Base-by-base conservation (phyloP, 140 eudicot genomes). In the Oenanthe javanica region DNA sequence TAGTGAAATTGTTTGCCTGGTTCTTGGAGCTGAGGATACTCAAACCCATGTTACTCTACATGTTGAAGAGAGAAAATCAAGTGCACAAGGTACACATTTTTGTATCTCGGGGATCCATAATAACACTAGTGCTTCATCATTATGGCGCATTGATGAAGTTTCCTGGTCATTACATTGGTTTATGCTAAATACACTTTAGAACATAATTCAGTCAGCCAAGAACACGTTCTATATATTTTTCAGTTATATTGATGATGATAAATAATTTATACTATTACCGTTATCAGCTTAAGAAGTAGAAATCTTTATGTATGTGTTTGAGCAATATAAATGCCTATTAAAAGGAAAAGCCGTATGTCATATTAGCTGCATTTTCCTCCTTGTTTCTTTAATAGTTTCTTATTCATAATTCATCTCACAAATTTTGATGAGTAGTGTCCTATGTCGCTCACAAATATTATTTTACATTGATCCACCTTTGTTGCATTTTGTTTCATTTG, bases 401-500 rank as follows among this genome's bases (percentile, higher is more conserved):
- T 12, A n/a, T 66, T 66, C 5, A 13, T 27, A 4, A 1, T 59
- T 59, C 67, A 18, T 21, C 9, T 61, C 13, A 61, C 7, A n/a
- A n/a, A 8, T 3, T 63, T 63, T 25, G 15, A 9, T 23, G 40
- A 70, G 21, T 16, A 70, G 25, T 15, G 5, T 75, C 36, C 40
- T 25, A 63, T 63, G 71, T 63, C 71, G 23, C 11, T 61, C 3
- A 6, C 14, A 13, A 63, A 2, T 63, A 6, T 21, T 25, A 43
- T 43, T 63, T 9, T 63, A 19, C 10, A n/a, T 25, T 86, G 67
- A 47, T 79, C 80, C 31, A 48, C 23, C 45, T 76, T 5, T 71
- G 75, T 67, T 85, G 91, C 95, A 95, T 98, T 90, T 95, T 79
- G 96, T 95, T 73, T 90, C 99, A 75, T 89, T 67, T 88, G 97